phyloP scores from a whole-genome alignment of 192 early-diverging fungal species.

The Borealophlyctis nickersoniae region DNA sequence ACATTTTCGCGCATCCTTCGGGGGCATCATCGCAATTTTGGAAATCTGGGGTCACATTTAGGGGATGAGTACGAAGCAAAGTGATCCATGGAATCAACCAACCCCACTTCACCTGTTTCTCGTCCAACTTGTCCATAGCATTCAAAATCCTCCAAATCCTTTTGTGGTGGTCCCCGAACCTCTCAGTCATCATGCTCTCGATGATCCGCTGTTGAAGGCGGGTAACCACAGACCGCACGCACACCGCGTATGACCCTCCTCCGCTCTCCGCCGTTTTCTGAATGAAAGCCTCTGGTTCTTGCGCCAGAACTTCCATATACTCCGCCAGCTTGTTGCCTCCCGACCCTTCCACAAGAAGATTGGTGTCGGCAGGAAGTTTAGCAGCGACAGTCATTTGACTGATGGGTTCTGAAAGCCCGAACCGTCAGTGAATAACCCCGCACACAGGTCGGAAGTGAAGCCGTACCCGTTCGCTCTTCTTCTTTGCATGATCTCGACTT shows the following conservation, averaged over 20 bases:
- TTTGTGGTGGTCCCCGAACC: constrained; percentile 33
- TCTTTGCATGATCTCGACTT: constrained; percentile 32
- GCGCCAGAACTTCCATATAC: constrained; percentile 36
- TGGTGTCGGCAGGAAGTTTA: constrained; percentile 1
- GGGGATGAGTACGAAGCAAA: no score
- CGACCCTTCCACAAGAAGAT: constrained; percentile 16
- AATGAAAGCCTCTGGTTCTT: constrained; percentile 33
- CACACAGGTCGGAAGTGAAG: not conserved
- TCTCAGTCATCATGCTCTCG: constrained; percentile 33
- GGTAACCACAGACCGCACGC: constrained; percentile 9
- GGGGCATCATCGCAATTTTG: constrained; percentile 40
- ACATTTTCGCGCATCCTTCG: constrained; percentile 39
- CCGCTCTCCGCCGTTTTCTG: constrained; percentile 37
- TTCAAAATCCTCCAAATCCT: constrained; percentile 42
- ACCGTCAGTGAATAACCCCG: not conserved
- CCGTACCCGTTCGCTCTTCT: constrained; percentile 25
- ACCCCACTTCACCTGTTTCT: constrained; percentile 31
- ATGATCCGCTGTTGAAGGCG: constrained; percentile 25
- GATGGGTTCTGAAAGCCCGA: constrained; percentile 5
- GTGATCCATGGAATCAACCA: not conserved
- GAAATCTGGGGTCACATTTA: constrained; percentile 22
- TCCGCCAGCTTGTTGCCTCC: constrained; percentile 22
- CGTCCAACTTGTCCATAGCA: constrained; percentile 37
- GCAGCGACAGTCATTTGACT: constrained; percentile 20
- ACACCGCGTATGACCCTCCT: constrained; percentile 36